These are phyloP conservation scores for Marasmius sp. DNA, from an alignment of 1,284 basidiomycete genomes.

Conservation along the genomic window DNA sequence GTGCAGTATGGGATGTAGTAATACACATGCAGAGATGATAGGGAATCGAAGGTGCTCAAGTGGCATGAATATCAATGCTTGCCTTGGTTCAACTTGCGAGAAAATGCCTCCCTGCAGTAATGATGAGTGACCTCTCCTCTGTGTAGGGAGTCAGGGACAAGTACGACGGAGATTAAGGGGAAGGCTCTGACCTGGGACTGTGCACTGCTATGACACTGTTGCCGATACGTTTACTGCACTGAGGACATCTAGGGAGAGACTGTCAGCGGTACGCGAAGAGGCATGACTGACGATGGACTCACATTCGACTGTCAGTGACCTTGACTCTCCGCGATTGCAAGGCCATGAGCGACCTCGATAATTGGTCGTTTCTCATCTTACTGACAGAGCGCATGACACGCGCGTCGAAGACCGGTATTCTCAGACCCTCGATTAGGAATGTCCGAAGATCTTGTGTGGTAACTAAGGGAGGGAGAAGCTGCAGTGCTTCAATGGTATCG, in stretches of 20 bases:
- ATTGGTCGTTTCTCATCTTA: conserved; percentile 71
- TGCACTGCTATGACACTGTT: conserved; percentile 95
- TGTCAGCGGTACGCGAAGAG: conserved; percentile 1
- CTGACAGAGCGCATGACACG: conserved; percentile 67
- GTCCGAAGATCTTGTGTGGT: conserved; percentile 75
- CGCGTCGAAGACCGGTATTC: conserved; percentile 67
- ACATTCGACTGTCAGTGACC: conserved; percentile 91
- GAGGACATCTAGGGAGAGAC: conserved; percentile 71
- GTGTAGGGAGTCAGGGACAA: conserved; percentile 10
- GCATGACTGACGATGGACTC: conserved; percentile 25
- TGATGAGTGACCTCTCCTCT: conserved; percentile 95
- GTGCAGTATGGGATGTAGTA: background rate
- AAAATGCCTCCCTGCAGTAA: conserved; percentile 86
- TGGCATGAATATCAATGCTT: conserved; percentile 19
- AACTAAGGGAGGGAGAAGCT: conserved; percentile 87
- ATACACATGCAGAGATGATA: background rate
- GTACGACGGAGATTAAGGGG: background rate
- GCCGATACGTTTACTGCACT: conserved; percentile 94
- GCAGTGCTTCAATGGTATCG: conserved; percentile 78
- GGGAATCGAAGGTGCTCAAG: background rate
- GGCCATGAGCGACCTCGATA: conserved; percentile 70
- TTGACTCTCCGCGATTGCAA: conserved; percentile 85
- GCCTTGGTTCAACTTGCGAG: conserved; percentile 51
- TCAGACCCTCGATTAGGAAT: conserved; percentile 78
- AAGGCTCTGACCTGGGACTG: conserved; percentile 62